Base-by-base conservation (phyloP, 2,329 filamentous ascomycete species). In the Dactylellina parvicollis region DNA sequence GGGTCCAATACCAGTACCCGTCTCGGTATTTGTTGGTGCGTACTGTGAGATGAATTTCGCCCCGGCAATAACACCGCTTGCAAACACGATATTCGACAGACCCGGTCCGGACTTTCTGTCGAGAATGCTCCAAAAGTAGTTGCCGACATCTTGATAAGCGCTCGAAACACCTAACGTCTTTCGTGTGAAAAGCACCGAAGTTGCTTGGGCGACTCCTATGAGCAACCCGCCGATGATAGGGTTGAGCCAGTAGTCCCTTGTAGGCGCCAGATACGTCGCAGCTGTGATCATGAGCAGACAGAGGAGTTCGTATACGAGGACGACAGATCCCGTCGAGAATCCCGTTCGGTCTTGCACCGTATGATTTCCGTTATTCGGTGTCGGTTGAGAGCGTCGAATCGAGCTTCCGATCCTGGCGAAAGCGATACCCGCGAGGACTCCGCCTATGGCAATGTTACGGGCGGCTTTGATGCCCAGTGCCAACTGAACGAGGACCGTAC, bases 401-500 rank as follows among this genome's bases (percentile, higher is more conserved):
- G 40, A 44, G 22, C 12, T 44, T 44, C 1, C 76, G 16, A 22
- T 18, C 22, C 16, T 44, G 16, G 20, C 20, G 40, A 44, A 44
- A 20, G 12, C 73, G 4, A 87, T 80, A 2, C 87, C 88, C 2
- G 86, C 88, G 1, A 85, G 71, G 0, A 86, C 74, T 22, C 83
- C 85, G 4, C 89, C 88, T 0, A 80, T 80, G 1, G 89, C 80
- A 0, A 85, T 84, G 59, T 83, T 85, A 38, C 83, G 78, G 0
- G 86, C 86, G 0, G 85, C 83, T 1, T 77, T 80, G 1, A 88
- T 81, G 1, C 86, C 84, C 10, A 84, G 81, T 1, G 84, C 87
- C 9, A 87, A 77, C 79, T 91, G 88, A 0, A 85, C 84, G 52
- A 89, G 83, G 4, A 89, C 83, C 0, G 87, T 89, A 0, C 89